These are phyloP conservation scores for Batrachochytrium dendrobatidis DNA, from an alignment of 371 early-diverging fungal genomes.

Conservation along the genomic window DNA sequence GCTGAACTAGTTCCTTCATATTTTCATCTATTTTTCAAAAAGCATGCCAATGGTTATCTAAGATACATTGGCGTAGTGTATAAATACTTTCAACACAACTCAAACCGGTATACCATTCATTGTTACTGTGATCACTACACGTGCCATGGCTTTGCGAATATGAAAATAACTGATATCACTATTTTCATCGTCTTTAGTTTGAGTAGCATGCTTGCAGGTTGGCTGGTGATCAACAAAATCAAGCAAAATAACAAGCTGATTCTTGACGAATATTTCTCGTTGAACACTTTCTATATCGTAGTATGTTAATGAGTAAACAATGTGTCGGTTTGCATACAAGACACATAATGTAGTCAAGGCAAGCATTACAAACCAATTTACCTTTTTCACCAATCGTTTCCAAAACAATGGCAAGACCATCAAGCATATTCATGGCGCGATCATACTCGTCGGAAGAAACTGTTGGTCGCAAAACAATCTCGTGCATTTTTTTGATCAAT, in stretches of 20 bases:
- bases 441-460: slow-evolving; percentile 15
- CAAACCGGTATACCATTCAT: slow-evolving; percentile 32
- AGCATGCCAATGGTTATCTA: background rate
- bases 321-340: background rate
- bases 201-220: background rate
- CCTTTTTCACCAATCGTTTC: slow-evolving; percentile 41
- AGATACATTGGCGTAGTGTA: background rate
- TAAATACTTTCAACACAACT: background rate
- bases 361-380: slow-evolving; percentile 5
- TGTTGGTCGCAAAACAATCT: slow-evolving; percentile 7
- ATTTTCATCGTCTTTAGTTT: slow-evolving; percentile 4
- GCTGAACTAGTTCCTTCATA: slow-evolving; percentile 33
- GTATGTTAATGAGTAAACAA: background rate
- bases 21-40: slow-evolving; percentile 26
- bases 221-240: slow-evolving; percentile 42
- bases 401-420: slow-evolving; percentile 29
- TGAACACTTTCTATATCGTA: slow-evolving; percentile 25
- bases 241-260: slow-evolving; percentile 26
- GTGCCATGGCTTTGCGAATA: slow-evolving; percentile 30
- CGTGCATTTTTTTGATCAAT: slow-evolving; percentile 22
- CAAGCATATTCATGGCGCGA: slow-evolving; percentile 32
- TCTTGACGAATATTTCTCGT: slow-evolving; percentile 22
- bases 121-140: slow-evolving; percentile 35
- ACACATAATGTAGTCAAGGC: background rate
- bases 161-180: slow-evolving; percentile 18